These are phyloP conservation scores for Chenopodium suecicum DNA, from an alignment of 148 eudicot species.

Conservation along the genomic window DNA sequence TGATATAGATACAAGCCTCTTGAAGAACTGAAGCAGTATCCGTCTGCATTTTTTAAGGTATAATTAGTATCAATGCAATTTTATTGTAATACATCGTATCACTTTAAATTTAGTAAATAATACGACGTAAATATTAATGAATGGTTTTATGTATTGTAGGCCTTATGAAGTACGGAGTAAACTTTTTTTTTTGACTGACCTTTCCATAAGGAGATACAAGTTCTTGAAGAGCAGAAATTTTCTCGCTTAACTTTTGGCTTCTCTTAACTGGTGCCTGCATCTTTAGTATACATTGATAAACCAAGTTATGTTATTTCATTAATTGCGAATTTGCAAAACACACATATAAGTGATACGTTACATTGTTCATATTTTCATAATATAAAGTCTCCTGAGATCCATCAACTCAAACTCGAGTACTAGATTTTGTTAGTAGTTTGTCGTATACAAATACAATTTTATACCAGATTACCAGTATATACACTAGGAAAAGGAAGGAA, in stretches of 20 bases:
- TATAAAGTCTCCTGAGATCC: background rate
- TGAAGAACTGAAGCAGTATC: constrained; percentile 73
- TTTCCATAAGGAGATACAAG: constrained; percentile 72
- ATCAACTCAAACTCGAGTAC: no score
- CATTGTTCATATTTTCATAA: background rate
- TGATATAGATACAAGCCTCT: constrained; percentile 58
- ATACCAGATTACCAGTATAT: no score
- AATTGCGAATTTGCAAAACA: no score
- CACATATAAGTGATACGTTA: no score
- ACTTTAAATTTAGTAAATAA: no score
- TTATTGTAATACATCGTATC: no score
- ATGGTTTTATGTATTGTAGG: background rate
- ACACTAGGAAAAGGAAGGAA: background rate
- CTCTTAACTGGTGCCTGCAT: constrained; percentile 41
- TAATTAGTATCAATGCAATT: background rate
- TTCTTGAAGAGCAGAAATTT: constrained; percentile 55
- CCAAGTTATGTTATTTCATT: background rate
- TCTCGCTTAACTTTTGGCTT: constrained; percentile 61
- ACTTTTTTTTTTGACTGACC: constrained; percentile 24
- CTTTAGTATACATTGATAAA: background rate
- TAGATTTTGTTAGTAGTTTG: no score
- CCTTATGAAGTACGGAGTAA: background rate
- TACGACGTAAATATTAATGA: no score
- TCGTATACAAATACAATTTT: background rate
- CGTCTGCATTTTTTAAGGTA: constrained; percentile 35